These are phyloP conservation scores for Tolypocladium ovalisporum DNA, from an alignment of 2,329 filamentous ascomycete species.

Conservation along the genomic window DNA sequence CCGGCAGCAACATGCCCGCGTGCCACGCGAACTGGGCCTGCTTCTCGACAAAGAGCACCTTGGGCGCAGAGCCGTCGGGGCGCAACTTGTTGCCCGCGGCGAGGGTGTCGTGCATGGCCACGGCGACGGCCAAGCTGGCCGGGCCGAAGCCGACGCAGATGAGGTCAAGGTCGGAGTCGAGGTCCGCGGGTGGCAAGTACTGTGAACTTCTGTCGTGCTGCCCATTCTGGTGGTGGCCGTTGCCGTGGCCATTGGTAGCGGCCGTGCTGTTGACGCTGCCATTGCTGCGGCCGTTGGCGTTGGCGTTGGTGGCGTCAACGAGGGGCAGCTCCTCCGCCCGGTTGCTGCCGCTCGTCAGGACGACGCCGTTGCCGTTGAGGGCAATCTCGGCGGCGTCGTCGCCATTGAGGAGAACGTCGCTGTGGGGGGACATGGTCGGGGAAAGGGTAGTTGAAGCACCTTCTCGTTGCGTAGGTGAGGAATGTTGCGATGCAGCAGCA, in stretches of 20 bases:
- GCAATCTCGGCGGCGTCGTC: slow-evolving; percentile 10
- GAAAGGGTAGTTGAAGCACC: background rate
- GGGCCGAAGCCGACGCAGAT: slow-evolving; percentile 90
- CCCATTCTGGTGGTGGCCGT: slow-evolving; percentile 12
- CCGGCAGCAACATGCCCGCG: slow-evolving; percentile 86
- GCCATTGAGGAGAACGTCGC: slow-evolving; percentile 19
- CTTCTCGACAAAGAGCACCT: slow-evolving; percentile 79
- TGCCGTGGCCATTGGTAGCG: slow-evolving; percentile 8
- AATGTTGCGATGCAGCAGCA: background rate
- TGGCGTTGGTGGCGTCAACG: background rate
- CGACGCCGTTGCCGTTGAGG: slow-evolving; percentile 4
- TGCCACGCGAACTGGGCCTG: slow-evolving; percentile 84
- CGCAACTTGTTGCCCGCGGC: slow-evolving; percentile 34
- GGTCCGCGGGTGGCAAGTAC: slow-evolving; percentile 36
- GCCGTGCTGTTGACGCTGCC: slow-evolving; percentile 6
- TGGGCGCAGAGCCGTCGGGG: slow-evolving; percentile 40
- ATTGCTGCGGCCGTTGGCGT: slow-evolving; percentile 3
- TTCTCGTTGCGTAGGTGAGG: background rate
- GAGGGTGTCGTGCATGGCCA: slow-evolving; percentile 76
- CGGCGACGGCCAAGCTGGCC: slow-evolving; percentile 78
- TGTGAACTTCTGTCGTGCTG: slow-evolving; percentile 11
- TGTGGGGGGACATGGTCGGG: slow-evolving; percentile 22
- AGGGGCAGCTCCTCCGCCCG: background rate
- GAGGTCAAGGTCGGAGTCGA: slow-evolving; percentile 66
- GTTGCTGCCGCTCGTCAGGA: background rate